Evolutionary conservation across 306 rosid species (phyloP), one percentile per base, ranked within the genome.

Genomic region (Echinosophora koreensis): DNA sequence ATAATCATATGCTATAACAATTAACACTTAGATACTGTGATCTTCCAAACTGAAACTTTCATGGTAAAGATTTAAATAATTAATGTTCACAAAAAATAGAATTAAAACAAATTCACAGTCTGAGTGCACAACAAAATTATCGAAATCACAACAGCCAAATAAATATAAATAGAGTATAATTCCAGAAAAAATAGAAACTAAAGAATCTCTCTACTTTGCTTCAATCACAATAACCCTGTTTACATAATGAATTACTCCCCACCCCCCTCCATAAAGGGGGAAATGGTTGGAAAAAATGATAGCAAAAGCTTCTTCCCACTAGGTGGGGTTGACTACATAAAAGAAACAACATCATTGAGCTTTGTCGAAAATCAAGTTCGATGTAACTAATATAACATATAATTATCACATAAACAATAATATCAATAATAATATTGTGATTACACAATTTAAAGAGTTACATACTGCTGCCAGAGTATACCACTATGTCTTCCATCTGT

Each of bases 401-500:
- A 52, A 50, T 28, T 28, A 16, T 18, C 37, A 32, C 11, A 55
- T 8, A 58, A 44, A 10, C 3, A 13, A 41, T 10, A 41, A 32
- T 28, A 71, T 12, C n/a, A 34, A 58, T 12, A 66, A 14, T 10
- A 11, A 65, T n/a, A 57, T 8, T 32, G 15, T 37, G 56, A 34
- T 49, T 37, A 74, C 69, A 71, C 50, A 64, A 28, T 50, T 62
- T 10, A 78, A 58, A 55, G 69, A 71, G 82, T 70, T 77, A 84
- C 73, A 89, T 69, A 77, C 75, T 18, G 75, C 81, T 54, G 49
- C 60, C 59, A 46, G 72, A 67, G 80, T 70, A 71, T 75, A 77
- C 87, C 81, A 66, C 14, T 30, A 1, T 58, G 66, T 76, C 77
- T 61, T 57, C 78, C 59, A 82, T 69, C 78, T 71, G 66, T 71